Conservation (phyloP, 257 asterid genomes). For the Solanum microdontum region DNA sequence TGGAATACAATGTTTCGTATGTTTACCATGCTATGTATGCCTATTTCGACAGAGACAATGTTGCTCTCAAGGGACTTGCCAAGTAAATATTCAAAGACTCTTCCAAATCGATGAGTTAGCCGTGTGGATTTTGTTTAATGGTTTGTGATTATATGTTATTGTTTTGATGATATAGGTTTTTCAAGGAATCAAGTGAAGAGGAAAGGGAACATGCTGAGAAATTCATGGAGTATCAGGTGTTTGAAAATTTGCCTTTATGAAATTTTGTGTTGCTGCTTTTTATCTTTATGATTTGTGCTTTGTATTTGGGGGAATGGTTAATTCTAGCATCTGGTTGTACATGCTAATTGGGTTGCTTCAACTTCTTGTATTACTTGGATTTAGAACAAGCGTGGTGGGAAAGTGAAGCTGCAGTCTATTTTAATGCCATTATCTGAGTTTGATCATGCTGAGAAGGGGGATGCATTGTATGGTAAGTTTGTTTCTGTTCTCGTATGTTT, state of each 20-base stretch:
- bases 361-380: neutral
- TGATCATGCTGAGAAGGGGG: slow-evolving; percentile 16
- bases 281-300: neutral
- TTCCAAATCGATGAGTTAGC: neutral
- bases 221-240: slow-evolving; percentile 56
- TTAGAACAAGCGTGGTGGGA: slow-evolving; percentile 28
- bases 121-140: neutral
- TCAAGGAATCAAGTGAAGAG: slow-evolving; percentile 51
- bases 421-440: slow-evolving; percentile 11
- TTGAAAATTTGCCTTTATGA: neutral
- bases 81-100: slow-evolving; percentile 17
- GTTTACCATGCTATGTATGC: slow-evolving; percentile 60
- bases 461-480: slow-evolving; percentile 11
- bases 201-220: slow-evolving; percentile 59
- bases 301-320: neutral
- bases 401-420: slow-evolving; percentile 10
- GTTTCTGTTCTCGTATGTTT: neutral
- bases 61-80: slow-evolving; percentile 56
- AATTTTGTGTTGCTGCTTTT: neutral
- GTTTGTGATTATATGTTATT: neutral
- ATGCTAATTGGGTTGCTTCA: neutral
- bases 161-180: slow-evolving; percentile 22
- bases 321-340: neutral
- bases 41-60: slow-evolving; percentile 56
- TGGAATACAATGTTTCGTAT: slow-evolving; percentile 52